Base-by-base conservation (phyloP, 768 basidiomycete genomes). In the Podaxis rugospora region DNA sequence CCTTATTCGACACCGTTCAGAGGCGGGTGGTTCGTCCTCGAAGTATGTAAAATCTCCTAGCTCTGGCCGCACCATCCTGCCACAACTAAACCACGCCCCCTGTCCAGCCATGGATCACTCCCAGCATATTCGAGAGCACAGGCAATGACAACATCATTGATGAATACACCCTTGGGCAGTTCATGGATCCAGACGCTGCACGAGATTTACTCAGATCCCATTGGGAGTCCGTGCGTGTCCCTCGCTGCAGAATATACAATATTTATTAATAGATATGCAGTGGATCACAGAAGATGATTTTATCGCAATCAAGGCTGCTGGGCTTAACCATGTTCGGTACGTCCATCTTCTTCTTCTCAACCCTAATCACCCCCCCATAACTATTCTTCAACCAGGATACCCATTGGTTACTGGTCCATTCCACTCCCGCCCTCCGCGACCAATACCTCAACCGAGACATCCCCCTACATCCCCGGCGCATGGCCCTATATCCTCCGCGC, bases 371-470 rank as follows among this genome's bases (percentile, higher is more conserved):
- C 54, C 49, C 35, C 13, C 36, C 13, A 25, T 18, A 27, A n/a
- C 11, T 21, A 4, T 27, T 40, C 32, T 44, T 40, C 25, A 42
- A 42, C 23, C 61, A 89, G 88, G 32, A 86, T 91, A 66, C 88
- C 88, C 4, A 62, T 89, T 5, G 88, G 88, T 7, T 91, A 86
- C 69, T 91, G 89, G 89, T 87, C 87, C n/a, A 81, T 90, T n/a
- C 88, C 88, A 0, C 71, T 87, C 36, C 81, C 81, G 3, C 74
- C 83, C 35, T 71, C 78, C 13, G 80, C 83, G 63, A 86, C 85
- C 40, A 56, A 56, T 14, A 44, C 40, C 10, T 55, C 54, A 35
- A 55, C 39, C 25, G 9, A 39, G 16, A 75, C 78, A 13, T 68
- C 74, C 1, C 87, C 87, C 0, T 89, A 83, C 68, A 76, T 80